Evolutionary conservation across 2,329 filamentous ascomycete species (phyloP).

Genomic region (Geosmithia flava): DNA sequence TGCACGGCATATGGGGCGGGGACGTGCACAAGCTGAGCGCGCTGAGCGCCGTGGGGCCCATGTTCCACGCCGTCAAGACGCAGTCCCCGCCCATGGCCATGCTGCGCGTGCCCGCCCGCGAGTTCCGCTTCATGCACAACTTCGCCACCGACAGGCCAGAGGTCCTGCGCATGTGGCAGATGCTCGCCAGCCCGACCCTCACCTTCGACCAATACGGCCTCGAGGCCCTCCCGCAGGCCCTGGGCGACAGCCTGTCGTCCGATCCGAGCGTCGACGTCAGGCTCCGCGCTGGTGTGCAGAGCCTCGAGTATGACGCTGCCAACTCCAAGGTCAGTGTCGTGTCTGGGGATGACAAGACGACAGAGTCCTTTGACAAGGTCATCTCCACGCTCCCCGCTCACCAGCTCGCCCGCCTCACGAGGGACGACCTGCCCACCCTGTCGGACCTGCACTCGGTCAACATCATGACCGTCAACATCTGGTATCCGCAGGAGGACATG

Average conservation of each 20-base stretch:
- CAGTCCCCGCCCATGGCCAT: conserved; percentile 40
- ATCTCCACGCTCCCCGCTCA: conserved; percentile 51
- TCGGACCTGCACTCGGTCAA: conserved; percentile 52
- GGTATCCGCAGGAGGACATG: conserved; percentile 55
- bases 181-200: not conserved
- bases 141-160: not conserved
- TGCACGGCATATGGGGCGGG: conserved; percentile 89
- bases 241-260: conserved; percentile 35
- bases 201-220: conserved; percentile 35
- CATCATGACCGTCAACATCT: conserved; percentile 88
- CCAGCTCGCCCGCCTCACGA: conserved; percentile 23
- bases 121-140: not conserved
- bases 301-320: conserved; percentile 26
- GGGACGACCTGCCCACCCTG: conserved; percentile 32
- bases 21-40: conserved; percentile 73
- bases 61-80: conserved; percentile 44
- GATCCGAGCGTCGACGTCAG: conserved; percentile 50
- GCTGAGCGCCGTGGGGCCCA: conserved; percentile 35
- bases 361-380: conserved; percentile 37
- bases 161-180: not conserved
- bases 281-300: conserved; percentile 31
- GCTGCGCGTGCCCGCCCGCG: not conserved
- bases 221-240: conserved; percentile 40
- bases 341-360: not conserved
- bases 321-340: conserved; percentile 20